Conservation (phyloP, 1,284 basidiomycete genomes). For the Naganishia sp. region DNA sequence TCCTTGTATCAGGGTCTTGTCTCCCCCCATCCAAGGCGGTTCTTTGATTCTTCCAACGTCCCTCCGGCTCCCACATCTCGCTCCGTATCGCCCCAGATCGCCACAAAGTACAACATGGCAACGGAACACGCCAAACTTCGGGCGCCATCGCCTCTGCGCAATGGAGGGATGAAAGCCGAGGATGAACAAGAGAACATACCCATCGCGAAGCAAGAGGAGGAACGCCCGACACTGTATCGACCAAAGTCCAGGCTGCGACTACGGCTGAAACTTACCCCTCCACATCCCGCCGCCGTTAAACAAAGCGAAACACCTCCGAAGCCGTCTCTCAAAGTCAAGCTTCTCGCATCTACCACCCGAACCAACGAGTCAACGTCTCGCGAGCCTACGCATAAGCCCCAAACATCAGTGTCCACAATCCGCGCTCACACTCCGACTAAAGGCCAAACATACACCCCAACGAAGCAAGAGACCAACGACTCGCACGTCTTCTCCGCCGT, state of each 20-base stretch:
- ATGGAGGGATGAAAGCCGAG: neutral
- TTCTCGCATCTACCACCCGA: conserved; percentile 17
- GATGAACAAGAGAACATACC: conserved; percentile 14
- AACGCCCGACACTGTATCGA: conserved; percentile 37
- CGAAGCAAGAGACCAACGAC: neutral
- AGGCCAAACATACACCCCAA: neutral
- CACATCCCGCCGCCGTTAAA: conserved; percentile 31
- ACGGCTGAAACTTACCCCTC: conserved; percentile 43
- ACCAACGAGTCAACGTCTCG: conserved; percentile 11
- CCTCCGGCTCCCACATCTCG: neutral
- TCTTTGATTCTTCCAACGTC: neutral
- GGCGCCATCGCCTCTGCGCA: conserved; percentile 2
- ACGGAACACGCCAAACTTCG: neutral
- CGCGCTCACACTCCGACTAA: conserved; percentile 3
- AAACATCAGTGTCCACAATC: conserved; percentile 11
- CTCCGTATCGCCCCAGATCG: neutral
- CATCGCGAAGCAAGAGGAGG: neutral
- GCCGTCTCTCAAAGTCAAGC: conserved; percentile 1
- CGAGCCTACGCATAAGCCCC: conserved; percentile 13
- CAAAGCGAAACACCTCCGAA: neutral
- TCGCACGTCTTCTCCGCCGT: neutral
- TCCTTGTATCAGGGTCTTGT: too few relatives aligned
- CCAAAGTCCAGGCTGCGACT: conserved; percentile 48
- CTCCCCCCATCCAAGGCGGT: too few relatives aligned
- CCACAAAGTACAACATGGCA: neutral